Base-by-base conservation (phyloP, 306 rosid species). In the Vachellia pachyceras region DNA sequence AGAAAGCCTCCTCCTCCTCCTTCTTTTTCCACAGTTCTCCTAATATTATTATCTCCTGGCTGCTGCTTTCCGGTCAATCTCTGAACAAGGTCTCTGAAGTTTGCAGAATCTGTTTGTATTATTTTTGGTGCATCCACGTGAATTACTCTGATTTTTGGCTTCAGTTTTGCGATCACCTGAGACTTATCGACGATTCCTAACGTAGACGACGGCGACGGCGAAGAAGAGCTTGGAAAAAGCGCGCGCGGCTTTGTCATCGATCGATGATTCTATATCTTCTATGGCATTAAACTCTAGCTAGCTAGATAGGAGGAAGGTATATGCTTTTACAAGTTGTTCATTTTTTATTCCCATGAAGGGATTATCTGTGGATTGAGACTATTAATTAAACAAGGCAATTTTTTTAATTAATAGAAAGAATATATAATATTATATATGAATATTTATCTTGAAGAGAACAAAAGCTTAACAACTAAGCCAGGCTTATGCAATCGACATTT, bases 31-130 rank as follows among this genome's bases (percentile, higher is more conserved):
- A 25, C 18, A 40, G 50, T 39, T 11, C 10, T 55, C 63, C 11
- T 3, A 29, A 29, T 29, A 11, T n/a, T 65, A 14, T 68, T 73
- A 35, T 81, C 85, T 39, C 69, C 79, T 44, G 86, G 86, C 72
- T 29, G 1, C 33, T 29, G 33, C 33, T 81, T 87, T 10, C 94
- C 91, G 1, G 90, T 88, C 67, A 90, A 87, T 8, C 85, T 88
- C 52, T 90, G 91, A 50, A 88, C 94, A 5, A 90, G 81, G 57
- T 86, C 89, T 67, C 90, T 80, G 79, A 90, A 90, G 58, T 90
- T 88, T 6, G 80, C 89, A 20, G 72, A 89, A 67, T 90, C 90
- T 5, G 84, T 90, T 86, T 86, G 80, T 40, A 90, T 90, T 77
- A 88, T 70, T 65, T 86, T 74, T 1, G 91, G 94, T 58, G 90